These are phyloP conservation scores for Striga asiatica DNA, from an alignment of 257 asterid species.

Conservation along the genomic window DNA sequence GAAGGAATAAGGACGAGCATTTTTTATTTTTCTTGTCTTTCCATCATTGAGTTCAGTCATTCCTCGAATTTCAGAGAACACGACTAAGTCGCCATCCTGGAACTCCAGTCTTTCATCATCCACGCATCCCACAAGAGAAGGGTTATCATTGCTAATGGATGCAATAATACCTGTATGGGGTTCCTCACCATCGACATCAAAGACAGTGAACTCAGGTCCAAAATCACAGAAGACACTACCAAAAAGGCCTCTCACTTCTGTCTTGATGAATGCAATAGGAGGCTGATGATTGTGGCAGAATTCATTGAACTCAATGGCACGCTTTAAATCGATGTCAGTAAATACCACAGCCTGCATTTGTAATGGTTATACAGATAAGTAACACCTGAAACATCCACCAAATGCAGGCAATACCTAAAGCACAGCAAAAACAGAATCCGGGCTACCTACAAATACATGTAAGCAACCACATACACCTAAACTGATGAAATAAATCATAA, in stretches of 20 bases:
- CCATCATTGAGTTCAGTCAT: constrained; percentile 93
- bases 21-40: constrained; percentile 69
- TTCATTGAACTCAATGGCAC: constrained; percentile 61
- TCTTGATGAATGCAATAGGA: constrained; percentile 79
- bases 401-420: neutral
- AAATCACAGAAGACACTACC: constrained; percentile 82
- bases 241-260: constrained; percentile 87
- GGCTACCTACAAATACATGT: neutral
- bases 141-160: constrained; percentile 72
- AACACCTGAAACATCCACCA: neutral
- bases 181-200: constrained; percentile 90
- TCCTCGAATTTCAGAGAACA: constrained; percentile 77
- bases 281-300: constrained; percentile 84
- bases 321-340: constrained; percentile 49
- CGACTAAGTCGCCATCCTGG: constrained; percentile 84
- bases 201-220: constrained; percentile 79
- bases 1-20: constrained; percentile 74
- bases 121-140: constrained; percentile 80
- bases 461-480: constrained; percentile 1
- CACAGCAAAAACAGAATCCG: neutral
- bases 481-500: neutral
- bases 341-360: constrained; percentile 78
- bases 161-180: constrained; percentile 94
- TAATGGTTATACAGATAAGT: constrained; percentile 9
- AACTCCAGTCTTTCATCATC: constrained; percentile 96